A percentile compares a stretch with the other conserved stretches of the same genome.
phyloP scores from a whole-genome alignment of 2,329 filamentous ascomycete genomes.

The Hortaea sp. region DNA sequence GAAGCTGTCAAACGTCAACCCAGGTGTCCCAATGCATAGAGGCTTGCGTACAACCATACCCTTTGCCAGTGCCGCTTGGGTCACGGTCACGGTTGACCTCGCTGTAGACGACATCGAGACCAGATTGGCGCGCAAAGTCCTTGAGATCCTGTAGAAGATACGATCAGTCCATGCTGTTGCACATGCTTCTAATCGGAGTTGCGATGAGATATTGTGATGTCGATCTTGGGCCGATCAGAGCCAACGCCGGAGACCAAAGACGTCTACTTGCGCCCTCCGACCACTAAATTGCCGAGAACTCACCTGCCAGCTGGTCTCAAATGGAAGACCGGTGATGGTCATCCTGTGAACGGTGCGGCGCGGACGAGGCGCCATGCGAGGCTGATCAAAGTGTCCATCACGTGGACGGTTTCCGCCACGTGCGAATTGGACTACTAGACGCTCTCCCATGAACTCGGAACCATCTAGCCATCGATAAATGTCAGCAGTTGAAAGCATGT shows the following conservation, averaged over 20 bases:
- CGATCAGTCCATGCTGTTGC: too few relatives aligned
- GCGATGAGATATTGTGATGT: too few relatives aligned
- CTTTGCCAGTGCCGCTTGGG: constrained; percentile 51
- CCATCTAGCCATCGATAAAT: constrained; percentile 56
- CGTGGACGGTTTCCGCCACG: constrained; percentile 65
- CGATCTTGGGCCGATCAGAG: not conserved
- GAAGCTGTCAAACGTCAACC: constrained; percentile 51
- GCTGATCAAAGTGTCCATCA: constrained; percentile 51
- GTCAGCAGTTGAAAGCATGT: constrained; percentile 20
- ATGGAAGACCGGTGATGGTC: constrained; percentile 93
- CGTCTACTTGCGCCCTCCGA: too few relatives aligned
- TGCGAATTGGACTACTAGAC: constrained; percentile 95
- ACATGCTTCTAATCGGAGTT: too few relatives aligned
- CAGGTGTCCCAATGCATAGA: not conserved
- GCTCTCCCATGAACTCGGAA: constrained; percentile 95
- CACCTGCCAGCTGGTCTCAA: constrained; percentile 99
- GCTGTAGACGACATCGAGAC: constrained; percentile 94
- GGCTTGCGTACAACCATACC: constrained; percentile 49
- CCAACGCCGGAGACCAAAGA: too few relatives aligned
- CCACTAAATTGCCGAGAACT: constrained; percentile 33
- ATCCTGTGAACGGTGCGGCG: constrained; percentile 92
- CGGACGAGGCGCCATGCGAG: constrained; percentile 65
- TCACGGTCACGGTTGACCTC: constrained; percentile 89
- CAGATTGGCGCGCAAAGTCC: constrained; percentile 96
- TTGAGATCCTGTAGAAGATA: constrained; percentile 76